phyloP scores from a whole-genome alignment of 345 rosid species.

The Cardamine resedifolia region DNA sequence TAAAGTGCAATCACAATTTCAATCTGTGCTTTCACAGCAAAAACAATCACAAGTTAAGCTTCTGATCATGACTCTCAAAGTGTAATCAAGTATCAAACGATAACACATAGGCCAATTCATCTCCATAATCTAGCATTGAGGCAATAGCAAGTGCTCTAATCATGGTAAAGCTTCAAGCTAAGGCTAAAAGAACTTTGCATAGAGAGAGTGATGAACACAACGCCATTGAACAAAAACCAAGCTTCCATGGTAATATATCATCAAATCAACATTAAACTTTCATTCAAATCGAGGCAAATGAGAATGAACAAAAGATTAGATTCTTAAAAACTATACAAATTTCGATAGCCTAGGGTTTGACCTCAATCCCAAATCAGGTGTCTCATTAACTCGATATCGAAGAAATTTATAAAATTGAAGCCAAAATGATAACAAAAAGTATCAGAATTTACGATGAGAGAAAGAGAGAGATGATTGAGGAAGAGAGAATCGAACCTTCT shows the following conservation, averaged over 20 bases:
- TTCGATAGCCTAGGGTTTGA: slow-evolving; percentile 39
- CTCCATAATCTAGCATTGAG: background rate
- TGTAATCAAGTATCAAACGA: background rate
- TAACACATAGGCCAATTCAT: background rate
- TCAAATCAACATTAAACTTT: background rate
- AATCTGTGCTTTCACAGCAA: background rate
- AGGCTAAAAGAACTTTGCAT: background rate
- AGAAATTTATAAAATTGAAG: background rate
- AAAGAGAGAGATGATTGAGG: background rate
- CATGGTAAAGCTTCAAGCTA: background rate
- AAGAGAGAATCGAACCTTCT: slow-evolving; percentile 42
- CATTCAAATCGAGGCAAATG: background rate
- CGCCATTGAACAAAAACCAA: slow-evolving; percentile 2
- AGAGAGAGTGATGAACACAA: background rate
- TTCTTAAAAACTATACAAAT: background rate
- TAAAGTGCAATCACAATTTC: background rate
- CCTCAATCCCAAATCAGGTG: background rate
- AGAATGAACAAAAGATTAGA: background rate
- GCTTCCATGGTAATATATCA: background rate
- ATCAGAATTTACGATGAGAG: background rate
- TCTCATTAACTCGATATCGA: background rate
- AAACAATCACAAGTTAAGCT: background rate
- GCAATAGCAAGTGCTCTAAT: background rate
- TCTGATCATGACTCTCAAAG: background rate
- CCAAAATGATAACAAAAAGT: background rate